Base-by-base conservation (phyloP, 1,139 yeast genomes). In the Arxiozyma slooffiae region DNA sequence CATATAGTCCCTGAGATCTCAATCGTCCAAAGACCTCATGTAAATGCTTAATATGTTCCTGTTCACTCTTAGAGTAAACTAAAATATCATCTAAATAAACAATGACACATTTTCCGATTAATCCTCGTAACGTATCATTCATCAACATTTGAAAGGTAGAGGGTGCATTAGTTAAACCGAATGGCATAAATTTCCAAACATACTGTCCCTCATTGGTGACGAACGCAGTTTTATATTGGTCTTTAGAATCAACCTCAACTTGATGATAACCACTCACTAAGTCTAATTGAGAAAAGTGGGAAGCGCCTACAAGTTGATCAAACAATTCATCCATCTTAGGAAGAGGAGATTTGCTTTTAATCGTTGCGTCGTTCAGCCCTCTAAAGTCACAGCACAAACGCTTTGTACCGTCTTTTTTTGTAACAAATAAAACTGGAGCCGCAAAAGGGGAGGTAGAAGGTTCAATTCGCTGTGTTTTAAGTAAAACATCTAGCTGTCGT, bases 1-100 rank as follows among this genome's bases (percentile, higher is more conserved):
- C 17, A 18, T 37, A 14, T 5, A 37, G 16, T 3, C 20, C 39
- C 16, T n/a, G 20, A 16, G 9, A 3, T 37, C 20, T 37, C 20
- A 37, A 37, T 9, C 39, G 6, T 7, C 16, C 16, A n/a, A 37
- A 16, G 22, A 42, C 45, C 26, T n/a, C n/a, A n/a, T 9, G n/a
- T 30, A 42, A 42, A n/a, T 64, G 60, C 5, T 48, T 21, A 2
- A 38, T 21, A 47, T 63, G 67, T 26, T 53, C 56, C 18, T 3
- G 11, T 7, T 7, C 34, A 8, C 34, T 21, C n/a, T 48, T 21
- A 17, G 59, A 55, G 46, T 52, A 63, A n/a, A 63, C 55, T 18
- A 63, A 34, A 34, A 66, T 55, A 47, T 63, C 67, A 49, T 62
- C 69, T 22, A 63, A 44, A 49, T 63, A 64, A 7, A 54, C 56